Evolutionary conservation across 805 yeast species (phyloP), one percentile per base, ranked within the genome.

Genomic region (Schwanniomyces pseudopolymorphus): DNA sequence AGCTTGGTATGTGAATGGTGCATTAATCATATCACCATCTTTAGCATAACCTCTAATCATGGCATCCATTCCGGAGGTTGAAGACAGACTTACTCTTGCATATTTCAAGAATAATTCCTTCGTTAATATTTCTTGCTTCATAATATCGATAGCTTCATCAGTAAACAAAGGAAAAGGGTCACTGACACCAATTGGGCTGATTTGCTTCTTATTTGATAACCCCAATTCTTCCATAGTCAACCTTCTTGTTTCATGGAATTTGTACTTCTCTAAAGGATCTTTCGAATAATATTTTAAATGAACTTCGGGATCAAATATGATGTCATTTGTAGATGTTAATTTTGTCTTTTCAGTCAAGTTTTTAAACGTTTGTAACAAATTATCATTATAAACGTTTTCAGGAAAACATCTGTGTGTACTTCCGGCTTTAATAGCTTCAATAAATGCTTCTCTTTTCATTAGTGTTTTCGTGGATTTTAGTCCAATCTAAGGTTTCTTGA

Each of bases 81-180:
- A 75, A 45, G 59, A 61, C 50, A 61, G 63, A 19, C 69, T 64
- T 42, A 60, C 54, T 47, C 84, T 65, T 22, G 78, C 81, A 58
- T 71, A 72, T 43, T 70, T 64, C 48, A 65, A 45, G 47, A 79
- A 76, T 5, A 69, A 60, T 40, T 79, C 80, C 49, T 75, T 74
- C 37, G 67, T 59, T 55, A 80, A 69, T 35, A 79, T 57, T 57
- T 81, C 85, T 50, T 75, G 74, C 61, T 78, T 75, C 85, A 81
- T 80, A 40, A 81, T 74, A 35, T 73, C 74, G 45, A 79, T 66
- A 2, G 85, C 85, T 53, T 81, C 85, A 25, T 78, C 78, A 1
- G 84, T 79, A 63, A 81, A 81, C 39, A 81, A 66, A 3, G 83
- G 83, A 60, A 81, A 81, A 1, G 86, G 84, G 45, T 77, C 82